Base-by-base conservation (phyloP, 2,329 filamentous ascomycete species). In the Talaromyces sp. region DNA sequence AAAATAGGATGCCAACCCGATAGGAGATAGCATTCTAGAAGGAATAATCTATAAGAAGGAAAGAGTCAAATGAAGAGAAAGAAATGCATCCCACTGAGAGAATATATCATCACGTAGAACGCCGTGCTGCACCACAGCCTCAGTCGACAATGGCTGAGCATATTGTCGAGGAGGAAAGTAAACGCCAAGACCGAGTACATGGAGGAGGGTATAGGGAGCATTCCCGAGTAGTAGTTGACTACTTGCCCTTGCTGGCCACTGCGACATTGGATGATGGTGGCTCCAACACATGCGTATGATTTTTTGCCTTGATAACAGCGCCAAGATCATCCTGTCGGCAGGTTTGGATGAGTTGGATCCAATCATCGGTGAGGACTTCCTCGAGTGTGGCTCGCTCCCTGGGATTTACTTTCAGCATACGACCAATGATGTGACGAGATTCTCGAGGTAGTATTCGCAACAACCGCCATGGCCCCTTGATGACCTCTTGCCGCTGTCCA, bases 391-490 rank as follows among this genome's bases (percentile, higher is more conserved):
- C 94, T 64, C 95, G 87, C 69, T 90, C 89, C 73, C 87, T 90
- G 0, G 93, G 92, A 72, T 97, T 88, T 60, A 97, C 84, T 73
- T 95, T 92, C 41, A 99, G 85, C 95, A 99, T 99, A 65, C 91
- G 86, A 52, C 92, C 89, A 63, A 99, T 90, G 68, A 99, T 93
- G 74, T 94, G 89, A 60, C 95, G 85, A 69, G 90, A 96, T 78
- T 98, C 95, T 66, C 94, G 85, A 0, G 95, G 95, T 10, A 99
- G 83, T 41, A 98, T 82, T 49, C 95, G 87, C 35, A 99, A 82
- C 50, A 99, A 86, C 56, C 95, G 87, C 90, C 94, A 96, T 2
- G 95, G 95, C 0, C 95, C 95, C 73, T 93, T 92, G 70, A 99
- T 96, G 0, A 92, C 87, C 74, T 93, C 90, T 72, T 88, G 90